A percentile compares a stretch with the other conserved stretches of the same genome.
These are phyloP conservation scores for Petunia axillaris DNA, from an alignment of 257 asterid genomes.

Conservation along the genomic window DNA sequence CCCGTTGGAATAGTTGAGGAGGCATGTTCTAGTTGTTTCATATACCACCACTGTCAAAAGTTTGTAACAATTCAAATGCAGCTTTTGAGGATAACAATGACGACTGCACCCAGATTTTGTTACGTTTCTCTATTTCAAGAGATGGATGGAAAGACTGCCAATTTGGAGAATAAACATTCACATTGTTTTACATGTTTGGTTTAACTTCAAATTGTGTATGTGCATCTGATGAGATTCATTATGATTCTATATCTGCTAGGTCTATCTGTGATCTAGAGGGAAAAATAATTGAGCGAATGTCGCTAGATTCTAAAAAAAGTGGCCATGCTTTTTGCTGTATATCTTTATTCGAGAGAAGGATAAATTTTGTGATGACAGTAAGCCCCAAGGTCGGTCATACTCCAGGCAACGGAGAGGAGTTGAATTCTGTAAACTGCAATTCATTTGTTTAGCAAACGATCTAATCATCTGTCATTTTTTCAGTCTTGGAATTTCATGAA, in stretches of 20 bases:
- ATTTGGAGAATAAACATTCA: too few species aligned
- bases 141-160: too few species aligned
- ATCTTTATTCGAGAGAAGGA: background rate
- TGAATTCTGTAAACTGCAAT: background rate
- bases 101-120: too few species aligned
- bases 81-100: too few species aligned
- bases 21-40: background rate
- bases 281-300: background rate
- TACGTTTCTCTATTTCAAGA: too few species aligned
- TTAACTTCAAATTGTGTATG: too few species aligned
- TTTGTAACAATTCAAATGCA: too few species aligned
- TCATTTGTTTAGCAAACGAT: background rate
- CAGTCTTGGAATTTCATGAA: background rate
- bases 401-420: background rate
- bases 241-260: background rate
- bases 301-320: background rate
- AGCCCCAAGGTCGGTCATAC: background rate
- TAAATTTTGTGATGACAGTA: background rate
- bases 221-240: too few species aligned
- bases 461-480: background rate
- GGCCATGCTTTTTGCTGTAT: background rate
- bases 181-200: too few species aligned
- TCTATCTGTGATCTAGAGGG: background rate
- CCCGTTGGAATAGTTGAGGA: background rate
- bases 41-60: background rate